Evolutionary conservation across 306 rosid genomes (phyloP).

Genomic region (Acmispon strigosus): DNA sequence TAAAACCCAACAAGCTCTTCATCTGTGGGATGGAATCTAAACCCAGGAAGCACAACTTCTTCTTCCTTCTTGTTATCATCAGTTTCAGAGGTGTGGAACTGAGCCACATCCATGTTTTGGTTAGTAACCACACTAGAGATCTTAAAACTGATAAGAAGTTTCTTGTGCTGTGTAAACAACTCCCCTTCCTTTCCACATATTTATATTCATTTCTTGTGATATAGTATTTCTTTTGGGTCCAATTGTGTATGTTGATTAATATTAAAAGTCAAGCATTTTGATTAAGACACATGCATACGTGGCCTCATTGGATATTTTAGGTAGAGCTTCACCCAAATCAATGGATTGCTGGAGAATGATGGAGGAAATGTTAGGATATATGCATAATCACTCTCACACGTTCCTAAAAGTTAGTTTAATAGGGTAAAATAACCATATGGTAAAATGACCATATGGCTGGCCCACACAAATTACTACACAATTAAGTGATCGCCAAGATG

Average conservation of each 20-base stretch:
- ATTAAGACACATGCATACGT: too few relatives aligned
- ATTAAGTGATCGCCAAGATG: too few relatives aligned
- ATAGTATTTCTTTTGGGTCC: not conserved
- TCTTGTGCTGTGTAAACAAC: not conserved
- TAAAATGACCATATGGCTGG: too few relatives aligned
- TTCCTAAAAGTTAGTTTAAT: too few relatives aligned
- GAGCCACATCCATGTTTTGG: constrained; percentile 33
- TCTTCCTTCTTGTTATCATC: constrained; percentile 18
- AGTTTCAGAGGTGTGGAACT: not conserved
- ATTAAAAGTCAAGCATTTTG: constrained; percentile 41
- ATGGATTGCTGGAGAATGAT: too few relatives aligned
- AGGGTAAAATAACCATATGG: too few relatives aligned
- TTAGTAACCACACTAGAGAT: not conserved
- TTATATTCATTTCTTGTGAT: not conserved
- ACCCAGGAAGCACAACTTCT: constrained; percentile 72
- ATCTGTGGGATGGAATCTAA: constrained; percentile 89
- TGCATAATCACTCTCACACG: too few relatives aligned
- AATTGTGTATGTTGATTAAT: constrained; percentile 13
- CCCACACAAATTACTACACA: too few relatives aligned
- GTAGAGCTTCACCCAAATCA: too few relatives aligned
- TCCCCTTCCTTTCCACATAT: not conserved
- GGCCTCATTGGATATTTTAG: too few relatives aligned
- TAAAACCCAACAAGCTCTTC: constrained; percentile 94
- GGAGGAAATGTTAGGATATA: too few relatives aligned
- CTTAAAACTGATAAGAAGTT: not conserved